phyloP scores from a whole-genome alignment of 306 rosid species.

The Biancaea sappan region DNA sequence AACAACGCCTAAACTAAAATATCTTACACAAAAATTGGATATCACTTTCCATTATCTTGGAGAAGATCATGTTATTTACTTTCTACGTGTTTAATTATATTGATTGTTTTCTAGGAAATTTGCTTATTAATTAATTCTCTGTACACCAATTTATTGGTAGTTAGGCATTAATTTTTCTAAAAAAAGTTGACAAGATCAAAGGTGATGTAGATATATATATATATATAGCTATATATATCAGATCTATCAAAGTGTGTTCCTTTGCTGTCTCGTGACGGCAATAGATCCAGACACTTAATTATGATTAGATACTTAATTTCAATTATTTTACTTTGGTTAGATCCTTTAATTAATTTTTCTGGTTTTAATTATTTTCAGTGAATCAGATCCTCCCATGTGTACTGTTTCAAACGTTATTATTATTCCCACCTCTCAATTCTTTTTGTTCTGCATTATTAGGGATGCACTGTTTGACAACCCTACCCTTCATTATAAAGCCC shows the following conservation, averaged over 20 bases:
- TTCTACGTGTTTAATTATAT: slow-evolving; percentile 22
- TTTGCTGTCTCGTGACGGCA: slow-evolving; percentile 16
- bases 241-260: background rate
- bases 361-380: background rate
- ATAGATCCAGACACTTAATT: background rate
- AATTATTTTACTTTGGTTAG: slow-evolving; percentile 10
- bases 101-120: too few relatives aligned
- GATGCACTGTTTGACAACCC: background rate
- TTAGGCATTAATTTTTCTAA: slow-evolving; percentile 15
- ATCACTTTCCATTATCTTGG: slow-evolving; percentile 12
- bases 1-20: background rate
- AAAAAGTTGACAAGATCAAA: slow-evolving; percentile 33
- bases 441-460: background rate
- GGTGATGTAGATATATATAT: too few relatives aligned
- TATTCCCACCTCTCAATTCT: background rate
- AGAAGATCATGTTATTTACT: slow-evolving; percentile 28
- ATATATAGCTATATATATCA: too few relatives aligned
- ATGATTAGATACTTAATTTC: background rate
- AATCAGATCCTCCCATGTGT: slow-evolving; percentile 8
- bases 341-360: background rate
- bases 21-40: background rate
- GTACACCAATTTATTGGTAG: background rate
- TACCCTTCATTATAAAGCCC: too few relatives aligned
- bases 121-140: background rate
- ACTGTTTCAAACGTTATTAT: background rate